phyloP scores from a whole-genome alignment of 2,329 filamentous ascomycete species.

The Cercospora zeae-maydis region DNA sequence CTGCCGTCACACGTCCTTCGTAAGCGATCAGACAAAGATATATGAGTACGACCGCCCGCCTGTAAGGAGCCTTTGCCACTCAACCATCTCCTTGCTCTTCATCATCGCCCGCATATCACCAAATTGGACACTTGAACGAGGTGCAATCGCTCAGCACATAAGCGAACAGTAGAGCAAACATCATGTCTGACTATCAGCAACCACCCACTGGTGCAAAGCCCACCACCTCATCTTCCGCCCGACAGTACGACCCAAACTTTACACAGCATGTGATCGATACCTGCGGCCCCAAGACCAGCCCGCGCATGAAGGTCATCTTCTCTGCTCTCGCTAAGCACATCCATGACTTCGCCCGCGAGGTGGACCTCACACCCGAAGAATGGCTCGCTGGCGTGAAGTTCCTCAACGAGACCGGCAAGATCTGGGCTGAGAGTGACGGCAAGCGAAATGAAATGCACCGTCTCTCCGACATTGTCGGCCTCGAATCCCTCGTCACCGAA shows the following conservation, averaged over 20 bases:
- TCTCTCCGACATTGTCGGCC: conserved; percentile 68
- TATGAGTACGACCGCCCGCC: conserved; percentile 7
- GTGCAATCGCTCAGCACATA: neutral
- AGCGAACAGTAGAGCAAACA: neutral
- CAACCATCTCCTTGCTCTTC: neutral
- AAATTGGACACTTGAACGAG: neutral
- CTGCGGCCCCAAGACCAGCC: conserved; percentile 66
- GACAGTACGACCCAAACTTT: conserved; percentile 70
- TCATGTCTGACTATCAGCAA: conserved; percentile 10
- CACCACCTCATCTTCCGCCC: conserved; percentile 11
- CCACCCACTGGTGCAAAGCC: conserved; percentile 3
- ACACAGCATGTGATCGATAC: conserved; percentile 69
- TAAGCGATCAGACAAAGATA: conserved; percentile 8
- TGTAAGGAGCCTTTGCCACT: neutral
- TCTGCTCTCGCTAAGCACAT: conserved; percentile 64
- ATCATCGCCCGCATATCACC: neutral
- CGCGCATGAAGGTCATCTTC: conserved; percentile 63
- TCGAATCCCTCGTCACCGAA: conserved; percentile 68
- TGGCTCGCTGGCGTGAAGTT: conserved; percentile 74
- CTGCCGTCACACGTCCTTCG: conserved; percentile 13
- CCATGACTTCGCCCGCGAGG: conserved; percentile 74
- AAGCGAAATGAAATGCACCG: conserved; percentile 72
- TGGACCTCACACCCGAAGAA: conserved; percentile 72
- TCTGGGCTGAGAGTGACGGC: conserved; percentile 53
- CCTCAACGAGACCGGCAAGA: conserved; percentile 70